Evolutionary conservation across 176 grass and related monocot species (phyloP), one percentile per base, ranked within the genome.

Genomic region (Oryza officinalis): DNA sequence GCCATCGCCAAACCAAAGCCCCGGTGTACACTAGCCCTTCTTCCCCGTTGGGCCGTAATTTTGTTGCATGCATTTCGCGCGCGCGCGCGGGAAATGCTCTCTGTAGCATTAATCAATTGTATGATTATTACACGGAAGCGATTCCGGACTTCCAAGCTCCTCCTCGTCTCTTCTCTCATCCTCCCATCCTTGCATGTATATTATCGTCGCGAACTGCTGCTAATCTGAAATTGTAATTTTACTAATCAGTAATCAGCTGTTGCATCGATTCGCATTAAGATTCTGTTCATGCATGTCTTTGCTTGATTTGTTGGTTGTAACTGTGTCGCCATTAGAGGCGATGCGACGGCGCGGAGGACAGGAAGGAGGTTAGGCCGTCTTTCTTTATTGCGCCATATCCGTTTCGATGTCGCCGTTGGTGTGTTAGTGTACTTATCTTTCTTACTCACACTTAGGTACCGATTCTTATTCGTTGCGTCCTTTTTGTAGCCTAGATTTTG

Each of bases 91-190:
- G 67, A 59, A 76, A 57, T 57, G 79, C 50, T 76, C n/a, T 25
- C 35, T 65, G 64, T 76, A 81, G 65, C 77, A 77, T 71, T 68
- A 41, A 74, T 84, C 35, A n/a, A 64, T 26, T 74, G 79, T 71
- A 74, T 25, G 52, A 85, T 54, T 71, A 86, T 80, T 69, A 40
- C 38, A n/a, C 8, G 87, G 82, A 85, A 85, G 87, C 38, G 14
- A 76, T 28, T 28, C 59, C 61, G 59, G 80, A 88, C 74, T 88
- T 73, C 67, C 80, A 41, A 52, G 1, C 67, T 5, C 38, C 65
- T 7, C 52, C 35, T 37, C 35, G 6, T 18, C 50, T 30, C 43
- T 44, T 33, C 8, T 2, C 5, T 5, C 22, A 60, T 50, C 76
- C 54, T 57, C 18, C 15, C 11, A 49, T 40, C 10, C 47, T 8